Evolutionary conservation across 768 basidiomycete genomes (phyloP), one percentile per base, ranked within the genome.

Genomic region (Lactarius trivialis): DNA sequence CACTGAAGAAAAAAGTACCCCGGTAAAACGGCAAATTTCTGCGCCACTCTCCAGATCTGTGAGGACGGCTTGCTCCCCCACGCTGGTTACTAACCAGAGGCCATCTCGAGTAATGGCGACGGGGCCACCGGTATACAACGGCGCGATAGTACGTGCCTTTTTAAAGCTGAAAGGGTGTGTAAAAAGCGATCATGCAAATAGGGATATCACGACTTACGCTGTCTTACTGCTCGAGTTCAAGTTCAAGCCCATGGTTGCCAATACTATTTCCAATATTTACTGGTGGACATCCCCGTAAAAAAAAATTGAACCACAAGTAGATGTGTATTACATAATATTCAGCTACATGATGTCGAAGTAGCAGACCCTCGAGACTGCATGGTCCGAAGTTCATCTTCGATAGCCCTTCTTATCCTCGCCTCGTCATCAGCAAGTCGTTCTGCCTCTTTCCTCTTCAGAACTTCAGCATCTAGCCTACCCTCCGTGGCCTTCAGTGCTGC

Each of bases 81-180:
- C 83, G 66, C 93, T 94, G 39, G 93, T 93, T 56, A 93, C 81
- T 34, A 98, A 79, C 74, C 80, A 85, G 58, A 76, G 78, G 53
- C 91, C 94, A 76, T 98, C 91, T 51, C 76, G 73, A 4, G 91
- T 86, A 53, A 91, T 77, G 12, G 89, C 84, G 30, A 94, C 85
- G 17, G 93, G 89, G 33, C 97, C 97, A 43, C 84, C 84, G 1
- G 96, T 98, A 71, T 97, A 91, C 49, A 96, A 75, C 3, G 95
- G 93, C 39, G 80, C 82, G 57, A 93, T 85, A 14, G 82, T 78
- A 57, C 86, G 81, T 21, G 74, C 78, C 73, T 89, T 91, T 74
- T 87, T 88, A 75, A 89, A 93, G 33, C 91, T 93, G 60, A n/a
- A 56, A 26, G n/a, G 21, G 11, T 36, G 1, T 12, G 1, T 4